phyloP scores from a whole-genome alignment of 495 filamentous ascomycete genomes.

The Aspergillus nanangensis region DNA sequence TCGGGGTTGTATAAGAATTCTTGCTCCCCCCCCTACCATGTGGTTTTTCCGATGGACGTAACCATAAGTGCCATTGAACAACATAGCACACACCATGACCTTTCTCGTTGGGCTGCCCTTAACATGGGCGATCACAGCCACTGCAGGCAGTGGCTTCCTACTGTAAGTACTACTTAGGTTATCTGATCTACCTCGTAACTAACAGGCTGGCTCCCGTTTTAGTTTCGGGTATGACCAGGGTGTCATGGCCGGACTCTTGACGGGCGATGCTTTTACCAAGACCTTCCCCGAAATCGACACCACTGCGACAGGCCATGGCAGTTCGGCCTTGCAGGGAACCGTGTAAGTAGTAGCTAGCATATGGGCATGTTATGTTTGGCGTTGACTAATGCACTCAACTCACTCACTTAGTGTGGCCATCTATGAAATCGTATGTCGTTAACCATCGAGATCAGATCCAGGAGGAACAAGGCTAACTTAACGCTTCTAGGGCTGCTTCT shows the following conservation, averaged over 20 bases:
- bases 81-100: constrained; percentile 11
- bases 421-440: constrained; percentile 29
- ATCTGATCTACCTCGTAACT: background rate
- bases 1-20: background rate
- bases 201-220: background rate
- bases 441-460: too few relatives aligned
- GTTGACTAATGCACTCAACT: constrained; percentile 1
- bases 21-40: too few relatives aligned
- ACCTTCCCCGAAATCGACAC: constrained; percentile 33
- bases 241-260: constrained; percentile 37
- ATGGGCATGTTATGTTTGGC: background rate
- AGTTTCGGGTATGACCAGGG: constrained; percentile 44
- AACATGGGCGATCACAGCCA: constrained; percentile 32
- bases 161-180: constrained; percentile 18
- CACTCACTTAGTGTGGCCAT: constrained; percentile 29
- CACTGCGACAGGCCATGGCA: constrained; percentile 24
- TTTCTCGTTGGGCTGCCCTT: constrained; percentile 24
- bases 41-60: too few relatives aligned
- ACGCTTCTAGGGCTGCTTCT: constrained; percentile 48
- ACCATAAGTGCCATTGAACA: too few relatives aligned
- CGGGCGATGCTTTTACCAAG: constrained; percentile 24
- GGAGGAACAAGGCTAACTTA: background rate
- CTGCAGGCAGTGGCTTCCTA: constrained; percentile 36
- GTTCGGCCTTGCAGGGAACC: constrained; percentile 31
- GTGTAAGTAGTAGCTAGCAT: constrained; percentile 24